phyloP scores from a whole-genome alignment of 106 monocot genomes.

The Acorus gramineus region DNA sequence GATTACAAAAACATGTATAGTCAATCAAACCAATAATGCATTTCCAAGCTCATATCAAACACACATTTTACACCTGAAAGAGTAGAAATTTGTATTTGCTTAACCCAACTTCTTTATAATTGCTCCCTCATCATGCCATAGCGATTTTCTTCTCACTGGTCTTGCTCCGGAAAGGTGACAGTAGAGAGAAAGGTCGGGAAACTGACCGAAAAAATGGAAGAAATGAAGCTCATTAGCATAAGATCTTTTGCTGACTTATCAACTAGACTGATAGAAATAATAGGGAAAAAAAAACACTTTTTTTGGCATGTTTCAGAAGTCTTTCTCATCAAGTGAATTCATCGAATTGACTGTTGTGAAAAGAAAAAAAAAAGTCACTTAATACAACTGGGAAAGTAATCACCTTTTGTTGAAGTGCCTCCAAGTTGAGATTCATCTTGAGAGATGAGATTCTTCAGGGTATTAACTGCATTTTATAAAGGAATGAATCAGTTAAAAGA shows the following conservation, averaged over 20 bases:
- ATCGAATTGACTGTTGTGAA: no score
- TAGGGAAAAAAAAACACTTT: no score
- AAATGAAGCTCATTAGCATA: background rate
- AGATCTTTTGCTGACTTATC: background rate
- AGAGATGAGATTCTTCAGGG: slow-evolving; percentile 66
- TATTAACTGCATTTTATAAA: slow-evolving; percentile 30
- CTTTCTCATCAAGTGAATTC: no score
- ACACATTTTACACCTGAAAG: no score
- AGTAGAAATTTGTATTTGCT: no score
- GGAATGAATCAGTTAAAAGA: background rate
- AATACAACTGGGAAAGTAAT: slow-evolving; percentile 4
- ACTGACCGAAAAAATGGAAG: slow-evolving; percentile 16
- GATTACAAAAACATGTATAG: no score
- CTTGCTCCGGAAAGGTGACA: slow-evolving; percentile 48
- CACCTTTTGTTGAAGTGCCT: slow-evolving; percentile 45
- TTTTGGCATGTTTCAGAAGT: no score
- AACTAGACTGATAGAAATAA: background rate
- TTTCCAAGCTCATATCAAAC: no score
- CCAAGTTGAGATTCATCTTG: slow-evolving; percentile 26
- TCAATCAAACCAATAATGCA: no score
- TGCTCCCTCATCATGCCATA: no score
- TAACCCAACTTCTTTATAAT: no score
- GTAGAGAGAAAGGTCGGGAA: slow-evolving; percentile 49
- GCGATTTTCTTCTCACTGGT: slow-evolving; percentile 37
- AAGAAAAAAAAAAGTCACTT: no score